phyloP scores from a whole-genome alignment of 805 yeast genomes.

The Hanseniaspora pseudoguilliermondii region DNA sequence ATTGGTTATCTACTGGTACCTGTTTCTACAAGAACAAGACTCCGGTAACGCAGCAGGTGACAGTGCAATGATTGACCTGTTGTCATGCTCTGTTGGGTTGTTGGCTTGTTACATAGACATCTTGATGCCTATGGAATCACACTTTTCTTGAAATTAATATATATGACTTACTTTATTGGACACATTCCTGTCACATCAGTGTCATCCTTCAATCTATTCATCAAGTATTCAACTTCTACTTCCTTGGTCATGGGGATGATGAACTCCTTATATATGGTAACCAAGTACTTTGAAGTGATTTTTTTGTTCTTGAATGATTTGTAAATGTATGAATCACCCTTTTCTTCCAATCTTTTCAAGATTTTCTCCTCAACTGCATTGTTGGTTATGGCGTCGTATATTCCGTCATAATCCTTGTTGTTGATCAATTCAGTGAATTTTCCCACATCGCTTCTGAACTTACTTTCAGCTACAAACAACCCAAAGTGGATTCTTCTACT shows the following conservation, averaged over 20 bases:
- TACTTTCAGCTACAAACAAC: conserved; percentile 93
- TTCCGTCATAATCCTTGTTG: conserved; percentile 54
- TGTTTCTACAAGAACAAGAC: conserved; percentile 20
- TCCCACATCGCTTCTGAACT: conserved; percentile 57
- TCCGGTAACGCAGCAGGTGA: conserved; percentile 22
- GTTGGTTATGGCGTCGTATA: conserved; percentile 74
- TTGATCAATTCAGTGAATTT: conserved; percentile 51
- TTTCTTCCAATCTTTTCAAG: conserved; percentile 59
- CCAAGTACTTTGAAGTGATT: conserved; percentile 71
- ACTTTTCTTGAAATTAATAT: conserved; percentile 12
- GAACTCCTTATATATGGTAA: conserved; percentile 69
- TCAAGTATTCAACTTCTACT: conserved; percentile 84
- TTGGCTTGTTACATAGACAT: conserved; percentile 44
- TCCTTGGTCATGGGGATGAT: conserved; percentile 89
- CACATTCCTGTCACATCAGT: conserved; percentile 9
- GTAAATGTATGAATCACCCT: conserved; percentile 76
- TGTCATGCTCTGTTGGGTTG: conserved; percentile 37
- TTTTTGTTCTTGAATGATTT: conserved; percentile 74
- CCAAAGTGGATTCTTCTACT: conserved; percentile 94
- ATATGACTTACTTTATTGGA: background rate
- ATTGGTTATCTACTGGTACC: conserved; percentile 36
- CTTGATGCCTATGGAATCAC: conserved; percentile 22
- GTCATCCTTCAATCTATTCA: conserved; percentile 66
- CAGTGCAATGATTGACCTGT: conserved; percentile 32
- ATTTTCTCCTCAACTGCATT: conserved; percentile 75